phyloP scores from a whole-genome alignment of 768 basidiomycete species.

The Mycena haematopus region DNA sequence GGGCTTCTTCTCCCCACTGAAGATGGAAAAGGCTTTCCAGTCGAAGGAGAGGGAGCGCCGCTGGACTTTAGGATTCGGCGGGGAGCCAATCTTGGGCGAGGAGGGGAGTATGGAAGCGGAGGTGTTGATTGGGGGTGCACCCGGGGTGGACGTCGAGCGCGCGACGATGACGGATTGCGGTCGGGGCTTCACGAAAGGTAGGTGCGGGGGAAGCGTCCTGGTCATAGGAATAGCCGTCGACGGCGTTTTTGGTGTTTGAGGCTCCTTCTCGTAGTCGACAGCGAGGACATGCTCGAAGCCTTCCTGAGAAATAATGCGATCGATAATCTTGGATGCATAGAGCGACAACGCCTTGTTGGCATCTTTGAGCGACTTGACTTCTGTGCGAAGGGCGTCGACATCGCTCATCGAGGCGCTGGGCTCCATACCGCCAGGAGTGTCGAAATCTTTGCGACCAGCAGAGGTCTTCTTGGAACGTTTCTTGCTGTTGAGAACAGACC shows the following conservation, averaged over 20 bases:
- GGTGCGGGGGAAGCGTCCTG: slow-evolving; percentile 38
- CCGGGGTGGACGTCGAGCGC: slow-evolving; percentile 43
- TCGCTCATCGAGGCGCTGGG: slow-evolving; percentile 56
- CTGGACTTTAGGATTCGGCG: slow-evolving; percentile 51
- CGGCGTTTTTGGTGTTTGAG: slow-evolving; percentile 55
- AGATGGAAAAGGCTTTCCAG: slow-evolving; percentile 81
- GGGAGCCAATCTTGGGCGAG: slow-evolving; percentile 29
- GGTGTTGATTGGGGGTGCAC: slow-evolving; percentile 31
- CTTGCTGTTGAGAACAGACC: slow-evolving; percentile 50
- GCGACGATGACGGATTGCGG: slow-evolving; percentile 68
- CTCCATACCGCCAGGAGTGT: slow-evolving; percentile 48
- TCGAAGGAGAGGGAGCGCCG: slow-evolving; percentile 85
- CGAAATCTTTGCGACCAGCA: slow-evolving; percentile 46
- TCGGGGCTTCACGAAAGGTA: slow-evolving; percentile 51
- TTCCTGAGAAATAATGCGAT: slow-evolving; percentile 94
- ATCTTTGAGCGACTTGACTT: slow-evolving; percentile 92
- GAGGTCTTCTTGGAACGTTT: slow-evolving; percentile 57
- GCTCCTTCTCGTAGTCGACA: slow-evolving; percentile 81
- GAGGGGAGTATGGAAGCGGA: slow-evolving; percentile 31
- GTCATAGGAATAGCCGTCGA: slow-evolving; percentile 42
- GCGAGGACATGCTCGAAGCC: slow-evolving; percentile 97
- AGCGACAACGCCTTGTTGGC: slow-evolving; percentile 95
- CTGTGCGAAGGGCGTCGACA: slow-evolving; percentile 76
- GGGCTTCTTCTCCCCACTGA: slow-evolving; percentile 69
- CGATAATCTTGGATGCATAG: slow-evolving; percentile 97